phyloP scores from a whole-genome alignment of 345 rosid species.

The Cardamine resedifolia region DNA sequence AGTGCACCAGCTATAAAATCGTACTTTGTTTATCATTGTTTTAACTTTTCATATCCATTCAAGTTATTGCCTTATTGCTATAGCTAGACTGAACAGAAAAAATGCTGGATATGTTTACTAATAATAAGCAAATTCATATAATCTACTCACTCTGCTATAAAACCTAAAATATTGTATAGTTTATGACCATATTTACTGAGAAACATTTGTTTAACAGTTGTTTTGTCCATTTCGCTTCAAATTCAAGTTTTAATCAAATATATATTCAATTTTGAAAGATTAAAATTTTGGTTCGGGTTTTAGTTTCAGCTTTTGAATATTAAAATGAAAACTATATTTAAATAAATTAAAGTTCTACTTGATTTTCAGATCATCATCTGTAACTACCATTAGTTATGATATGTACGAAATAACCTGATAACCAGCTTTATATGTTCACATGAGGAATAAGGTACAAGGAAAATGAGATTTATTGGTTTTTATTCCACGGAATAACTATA shows the following conservation, averaged over 20 bases:
- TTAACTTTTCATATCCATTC: conserved; percentile 27
- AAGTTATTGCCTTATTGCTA: conserved; percentile 4
- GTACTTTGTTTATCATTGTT: conserved; percentile 35
- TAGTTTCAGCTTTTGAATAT: neutral
- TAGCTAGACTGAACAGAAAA: no score
- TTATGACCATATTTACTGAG: no score
- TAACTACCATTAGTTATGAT: neutral
- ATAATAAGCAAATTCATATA: no score
- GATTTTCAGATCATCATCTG: conserved; percentile 8
- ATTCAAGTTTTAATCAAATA: no score
- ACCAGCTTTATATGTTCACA: conserved; percentile 31
- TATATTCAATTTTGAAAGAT: neutral
- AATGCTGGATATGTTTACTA: no score
- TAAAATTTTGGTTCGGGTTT: neutral
- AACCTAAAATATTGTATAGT: no score
- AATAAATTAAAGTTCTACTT: neutral
- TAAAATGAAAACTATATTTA: neutral
- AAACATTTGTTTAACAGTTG: no score
- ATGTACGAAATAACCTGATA: conserved; percentile 32
- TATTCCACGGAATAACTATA: conserved; percentile 21
- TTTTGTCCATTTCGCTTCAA: no score
- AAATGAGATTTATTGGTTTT: conserved; percentile 9
- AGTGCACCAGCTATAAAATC: conserved; percentile 37
- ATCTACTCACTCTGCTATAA: no score
- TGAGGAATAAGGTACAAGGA: conserved; percentile 33